These are phyloP conservation scores for Xanthoparmelia taractica DNA, from an alignment of 495 filamentous ascomycete genomes.

Conservation along the genomic window DNA sequence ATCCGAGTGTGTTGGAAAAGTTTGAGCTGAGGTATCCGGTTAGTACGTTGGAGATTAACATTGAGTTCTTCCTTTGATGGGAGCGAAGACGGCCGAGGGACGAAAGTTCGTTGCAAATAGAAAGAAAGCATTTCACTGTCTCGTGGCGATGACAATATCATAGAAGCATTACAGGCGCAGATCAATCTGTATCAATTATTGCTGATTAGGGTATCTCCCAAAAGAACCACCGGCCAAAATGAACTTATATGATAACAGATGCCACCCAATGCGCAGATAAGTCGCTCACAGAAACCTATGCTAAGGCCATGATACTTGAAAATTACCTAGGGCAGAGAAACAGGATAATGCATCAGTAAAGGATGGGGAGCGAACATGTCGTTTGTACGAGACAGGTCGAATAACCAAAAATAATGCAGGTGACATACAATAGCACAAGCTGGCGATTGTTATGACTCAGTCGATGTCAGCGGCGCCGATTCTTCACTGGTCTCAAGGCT, in stretches of 20 bases:
- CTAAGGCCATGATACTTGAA: background rate
- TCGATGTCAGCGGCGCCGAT: background rate
- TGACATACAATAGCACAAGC: background rate
- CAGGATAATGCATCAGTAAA: background rate
- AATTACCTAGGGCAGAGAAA: background rate
- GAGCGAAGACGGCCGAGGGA: background rate
- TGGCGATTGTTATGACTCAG: background rate
- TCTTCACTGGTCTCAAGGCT: background rate
- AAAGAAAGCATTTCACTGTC: background rate
- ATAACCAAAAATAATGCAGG: background rate
- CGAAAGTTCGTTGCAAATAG: background rate
- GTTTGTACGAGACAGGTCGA: background rate
- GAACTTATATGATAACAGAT: background rate
- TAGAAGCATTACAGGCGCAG: background rate
- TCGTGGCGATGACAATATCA: background rate
- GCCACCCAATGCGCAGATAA: background rate
- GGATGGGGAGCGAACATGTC: background rate
- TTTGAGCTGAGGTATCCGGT: slow-evolving; percentile 91
- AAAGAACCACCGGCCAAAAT: background rate
- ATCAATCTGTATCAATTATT: background rate
- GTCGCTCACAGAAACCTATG: background rate
- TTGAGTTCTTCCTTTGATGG: slow-evolving; percentile 80
- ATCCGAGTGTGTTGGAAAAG: slow-evolving; percentile 85
- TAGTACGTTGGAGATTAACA: slow-evolving; percentile 89
- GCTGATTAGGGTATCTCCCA: background rate